Evolutionary conservation across 805 yeast genomes (phyloP), one percentile per base, ranked within the genome.

Genomic region (Yamadazyma scolyti): DNA sequence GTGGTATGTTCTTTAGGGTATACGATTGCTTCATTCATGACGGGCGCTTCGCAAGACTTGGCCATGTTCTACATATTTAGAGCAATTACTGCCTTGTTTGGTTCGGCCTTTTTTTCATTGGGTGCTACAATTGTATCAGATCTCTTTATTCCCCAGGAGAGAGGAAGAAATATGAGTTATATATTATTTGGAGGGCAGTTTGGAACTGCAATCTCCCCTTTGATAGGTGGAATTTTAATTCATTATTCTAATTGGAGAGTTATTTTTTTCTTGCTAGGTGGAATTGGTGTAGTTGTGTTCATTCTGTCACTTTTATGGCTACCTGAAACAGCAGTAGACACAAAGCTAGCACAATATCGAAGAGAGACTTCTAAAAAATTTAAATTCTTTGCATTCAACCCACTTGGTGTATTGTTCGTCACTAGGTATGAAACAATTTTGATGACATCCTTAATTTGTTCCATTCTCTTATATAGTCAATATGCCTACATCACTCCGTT

Each of bases 31-130:
- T 27, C 51, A 6, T 25, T 40, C 6, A 20, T 63, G 2, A 62
- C 61, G 4, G 77, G 73, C 0, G 56, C 63, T 1, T 65, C 78
- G 2, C 68, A 54, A 15, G 63, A 75, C 40, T 40, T 75, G 24
- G 69, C 72, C 3, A 71, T 71, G 76, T 74, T 73, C 47, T 68
- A 60, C 29, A 55, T 74, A 0, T 73, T 73, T 39, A 54, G 80
- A 42, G 58, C 69, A 2, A 27, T 64, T 7, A 56, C 65, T 17
- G 79, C 76, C 0, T 43, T 75, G 9, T 66, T 68, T 42, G 79
- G 78, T 4, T 71, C 78, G 2, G 62, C 75, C 0, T 73, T 73
- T 36, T 73, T 74, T 50, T 50, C 69, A 13, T 58, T 73, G 19
- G 79, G 77, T 6, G 75, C 75, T 4, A 53, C 58, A 6, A 54